Evolutionary conservation across 2,329 filamentous ascomycete genomes (phyloP).

Genomic region (Chaetomiaceae sp.): DNA sequence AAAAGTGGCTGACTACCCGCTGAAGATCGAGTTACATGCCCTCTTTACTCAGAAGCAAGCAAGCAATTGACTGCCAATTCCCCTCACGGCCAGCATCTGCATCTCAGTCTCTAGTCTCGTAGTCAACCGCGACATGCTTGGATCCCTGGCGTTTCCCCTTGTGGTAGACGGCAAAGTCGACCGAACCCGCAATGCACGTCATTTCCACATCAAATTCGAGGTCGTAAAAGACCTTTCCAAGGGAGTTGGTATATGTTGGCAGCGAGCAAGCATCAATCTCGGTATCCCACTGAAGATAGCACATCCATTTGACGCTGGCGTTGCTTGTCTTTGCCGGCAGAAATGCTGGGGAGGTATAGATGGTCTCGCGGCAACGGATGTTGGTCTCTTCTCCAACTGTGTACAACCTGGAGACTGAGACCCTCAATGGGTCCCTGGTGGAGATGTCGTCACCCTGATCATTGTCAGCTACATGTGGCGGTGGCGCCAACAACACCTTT

Average conservation of each 20-base stretch:
- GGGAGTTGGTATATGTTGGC: not conserved
- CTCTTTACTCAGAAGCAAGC: no score
- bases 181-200: conserved; percentile 9
- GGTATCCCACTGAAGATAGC: conserved; percentile 12
- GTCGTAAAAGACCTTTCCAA: not conserved
- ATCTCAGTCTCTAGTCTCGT: no score
- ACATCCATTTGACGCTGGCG: not conserved
- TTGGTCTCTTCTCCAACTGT: not conserved
- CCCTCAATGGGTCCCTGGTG: not conserved
- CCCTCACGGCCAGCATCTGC: no score
- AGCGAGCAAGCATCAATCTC: conserved; percentile 8
- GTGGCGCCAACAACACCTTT: no score
- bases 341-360: conserved; percentile 1
- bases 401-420: not conserved
- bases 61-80: no score
- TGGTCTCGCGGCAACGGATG: not conserved
- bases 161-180: conserved; percentile 17
- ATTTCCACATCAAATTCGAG: conserved; percentile 14
- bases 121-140: conserved; percentile 16
- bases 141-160: conserved; percentile 11
- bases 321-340: not conserved
- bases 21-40: no score
- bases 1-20: no score
- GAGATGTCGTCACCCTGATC: conserved; percentile 6
- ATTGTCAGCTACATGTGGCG: no score